Conservation (phyloP, 75 land plant genomes). For the Picea sitchensis region DNA sequence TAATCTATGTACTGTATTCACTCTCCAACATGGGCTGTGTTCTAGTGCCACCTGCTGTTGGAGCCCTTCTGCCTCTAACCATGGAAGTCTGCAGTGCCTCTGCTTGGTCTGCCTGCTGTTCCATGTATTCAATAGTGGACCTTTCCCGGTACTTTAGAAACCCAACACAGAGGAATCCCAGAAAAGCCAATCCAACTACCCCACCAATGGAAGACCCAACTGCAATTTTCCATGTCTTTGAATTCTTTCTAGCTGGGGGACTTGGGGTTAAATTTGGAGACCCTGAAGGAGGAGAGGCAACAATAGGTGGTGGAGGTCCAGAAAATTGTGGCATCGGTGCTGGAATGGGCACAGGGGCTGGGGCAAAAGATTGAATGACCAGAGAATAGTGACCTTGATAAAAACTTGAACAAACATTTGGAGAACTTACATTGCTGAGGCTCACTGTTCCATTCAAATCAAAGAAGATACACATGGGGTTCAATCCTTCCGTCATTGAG, state of each 20-base stretch:
- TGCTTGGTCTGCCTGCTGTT: conserved; percentile 43
- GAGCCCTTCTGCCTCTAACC: conserved; percentile 61
- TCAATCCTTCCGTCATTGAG: not conserved
- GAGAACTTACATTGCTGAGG: conserved; percentile 18
- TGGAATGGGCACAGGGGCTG: not conserved
- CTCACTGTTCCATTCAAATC: conserved; percentile 49
- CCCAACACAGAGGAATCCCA: conserved; percentile 25
- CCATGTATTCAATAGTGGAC: conserved; percentile 44
- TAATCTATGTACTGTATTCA: conserved; percentile 17
- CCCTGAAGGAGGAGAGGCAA: not conserved
- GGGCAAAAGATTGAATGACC: conserved; percentile 24
- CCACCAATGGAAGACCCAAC: conserved; percentile 36
- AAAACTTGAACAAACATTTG: conserved; percentile 34
- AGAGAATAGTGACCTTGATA: conserved; percentile 67
- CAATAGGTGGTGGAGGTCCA: conserved; percentile 2
- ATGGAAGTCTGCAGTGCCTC: conserved; percentile 48
- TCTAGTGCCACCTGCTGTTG: conserved; percentile 50
- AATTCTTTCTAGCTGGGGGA: conserved; percentile 16
- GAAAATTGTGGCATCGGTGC: conserved; percentile 11
- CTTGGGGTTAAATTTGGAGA: not conserved
- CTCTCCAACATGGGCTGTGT: conserved; percentile 62
- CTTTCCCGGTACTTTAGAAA: conserved; percentile 16
- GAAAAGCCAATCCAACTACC: conserved; percentile 28
- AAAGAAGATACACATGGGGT: conserved; percentile 49
- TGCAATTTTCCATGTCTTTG: conserved; percentile 38